Evolutionary conservation across 257 asterid genomes (phyloP), one percentile per base, ranked within the genome.

Genomic region (Nicotiana knightiana): DNA sequence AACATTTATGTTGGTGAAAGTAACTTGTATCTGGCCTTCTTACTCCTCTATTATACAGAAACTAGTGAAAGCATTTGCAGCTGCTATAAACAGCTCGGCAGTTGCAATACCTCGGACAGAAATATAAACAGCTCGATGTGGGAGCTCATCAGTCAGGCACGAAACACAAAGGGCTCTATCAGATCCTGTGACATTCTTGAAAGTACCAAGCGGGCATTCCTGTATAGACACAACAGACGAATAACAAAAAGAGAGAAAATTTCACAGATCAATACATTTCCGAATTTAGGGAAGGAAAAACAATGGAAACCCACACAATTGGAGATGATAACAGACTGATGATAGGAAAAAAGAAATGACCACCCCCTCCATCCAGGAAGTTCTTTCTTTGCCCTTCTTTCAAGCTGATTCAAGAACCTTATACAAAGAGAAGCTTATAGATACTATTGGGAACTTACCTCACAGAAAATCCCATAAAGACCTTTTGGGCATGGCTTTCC

Each of bases 401-500:
- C 46, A 75, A 8, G 80, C 63, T 51, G 46, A 24, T 26, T 26
- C 63, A 73, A 51, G 15, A 73, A 24, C 9, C 79, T 28, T 73
- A 73, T 48, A 48, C 43, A 51, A 48, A 10, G 46, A 26, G 28
- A 73, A 73, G 43, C 43, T 26, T 73, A 75, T 26, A 48, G 79
- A 73, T 73, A 48, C 16, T 32, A 76, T 43, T 18, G 26, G 55
- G 21, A 55, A 73, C 76, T 37, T 89, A 94, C 98, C 98, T 91
- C 89, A 57, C 99, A 96, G 81, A 92, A 96, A 82, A 77, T 89
- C 80, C 99, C 99, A 87, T 91, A 94, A 76, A 96, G 98, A 76
- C 99, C 99, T 86, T 84, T 90, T 11, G 99, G 99, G 81, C 99
- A 96, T 67, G 98, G 93, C 91, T 90, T 96, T 81, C 98, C 99